Percentiles rank a stretch among this genome's conserved stretches.
Conservation (phyloP, 306 rosid genomes). For the Mimosa bimucronata region DNA sequence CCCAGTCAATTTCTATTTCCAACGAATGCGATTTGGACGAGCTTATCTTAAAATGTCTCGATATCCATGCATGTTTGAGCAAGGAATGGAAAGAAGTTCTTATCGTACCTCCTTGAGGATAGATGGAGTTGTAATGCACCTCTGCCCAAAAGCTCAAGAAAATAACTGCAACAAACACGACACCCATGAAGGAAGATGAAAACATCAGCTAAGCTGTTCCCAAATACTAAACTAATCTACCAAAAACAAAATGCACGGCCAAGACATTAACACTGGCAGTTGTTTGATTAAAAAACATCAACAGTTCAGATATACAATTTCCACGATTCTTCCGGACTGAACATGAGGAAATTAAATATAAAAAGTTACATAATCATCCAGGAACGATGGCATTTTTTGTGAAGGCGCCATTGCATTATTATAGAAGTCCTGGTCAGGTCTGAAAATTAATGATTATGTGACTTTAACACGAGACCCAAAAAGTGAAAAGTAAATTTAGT, state of each 20-base stretch:
- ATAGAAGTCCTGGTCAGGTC: not conserved
- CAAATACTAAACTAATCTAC: not conserved
- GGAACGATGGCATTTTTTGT: not conserved
- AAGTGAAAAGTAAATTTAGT: too few species aligned
- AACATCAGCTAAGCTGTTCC: not conserved
- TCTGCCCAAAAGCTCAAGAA: conserved; percentile 91
- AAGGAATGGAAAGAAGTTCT: not conserved
- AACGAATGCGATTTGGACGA: conserved; percentile 1
- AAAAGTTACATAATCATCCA: not conserved
- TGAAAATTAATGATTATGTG: conserved; percentile 7
- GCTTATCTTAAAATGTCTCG: conserved; percentile 8
- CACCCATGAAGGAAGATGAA: conserved; percentile 5
- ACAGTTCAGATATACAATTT: not conserved
- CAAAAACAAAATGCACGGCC: not conserved
- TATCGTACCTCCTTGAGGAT: conserved; percentile 74
- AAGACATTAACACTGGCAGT: not conserved
- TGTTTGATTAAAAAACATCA: not conserved
- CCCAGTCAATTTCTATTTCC: not conserved
- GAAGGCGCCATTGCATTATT: not conserved
- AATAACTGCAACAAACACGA: conserved; percentile 63
- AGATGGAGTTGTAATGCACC: conserved; percentile 89
- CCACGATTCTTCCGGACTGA: not conserved
- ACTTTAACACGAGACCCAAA: not conserved
- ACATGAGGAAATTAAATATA: not conserved
- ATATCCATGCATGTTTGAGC: not conserved